These are phyloP conservation scores for Trichoderma koningii DNA, from an alignment of 2,329 filamentous ascomycete genomes.

Conservation along the genomic window DNA sequence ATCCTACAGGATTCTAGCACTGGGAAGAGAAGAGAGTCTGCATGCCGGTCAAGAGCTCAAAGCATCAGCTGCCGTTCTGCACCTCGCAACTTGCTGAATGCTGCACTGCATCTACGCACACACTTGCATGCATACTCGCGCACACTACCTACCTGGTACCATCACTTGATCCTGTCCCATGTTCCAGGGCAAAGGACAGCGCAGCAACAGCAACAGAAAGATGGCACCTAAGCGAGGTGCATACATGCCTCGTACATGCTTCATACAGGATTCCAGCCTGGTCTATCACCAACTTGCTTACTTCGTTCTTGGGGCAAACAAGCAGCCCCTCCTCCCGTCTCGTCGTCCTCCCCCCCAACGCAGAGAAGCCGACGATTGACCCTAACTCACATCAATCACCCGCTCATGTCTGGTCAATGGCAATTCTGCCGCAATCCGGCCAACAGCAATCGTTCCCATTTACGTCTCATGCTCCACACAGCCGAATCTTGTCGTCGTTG, in stretches of 20 bases:
- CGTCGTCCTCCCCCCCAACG: background rate
- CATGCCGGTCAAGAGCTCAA: conserved; percentile 19
- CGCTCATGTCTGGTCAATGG: background rate
- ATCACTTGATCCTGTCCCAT: background rate
- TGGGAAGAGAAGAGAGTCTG: background rate
- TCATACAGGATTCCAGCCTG: too few relatives aligned
- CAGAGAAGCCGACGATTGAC: background rate
- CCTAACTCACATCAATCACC: background rate
- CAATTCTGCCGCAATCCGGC: background rate
- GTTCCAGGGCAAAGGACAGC: conserved; percentile 7
- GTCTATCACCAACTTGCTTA: too few relatives aligned
- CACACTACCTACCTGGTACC: too few relatives aligned
- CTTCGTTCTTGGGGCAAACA: background rate
- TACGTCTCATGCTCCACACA: background rate
- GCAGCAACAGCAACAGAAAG: background rate
- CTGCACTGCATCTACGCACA: conserved; percentile 1
- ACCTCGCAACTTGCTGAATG: background rate
- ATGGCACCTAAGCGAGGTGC: conserved; percentile 10
- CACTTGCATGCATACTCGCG: too few relatives aligned
- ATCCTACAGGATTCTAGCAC: too few relatives aligned
- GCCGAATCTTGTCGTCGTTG: background rate
- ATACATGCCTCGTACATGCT: background rate
- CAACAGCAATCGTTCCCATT: background rate
- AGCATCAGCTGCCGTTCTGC: background rate
- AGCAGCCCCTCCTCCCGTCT: background rate